Conservation (phyloP, 306 rosid species). For the Astragalus glycyphyllos region DNA sequence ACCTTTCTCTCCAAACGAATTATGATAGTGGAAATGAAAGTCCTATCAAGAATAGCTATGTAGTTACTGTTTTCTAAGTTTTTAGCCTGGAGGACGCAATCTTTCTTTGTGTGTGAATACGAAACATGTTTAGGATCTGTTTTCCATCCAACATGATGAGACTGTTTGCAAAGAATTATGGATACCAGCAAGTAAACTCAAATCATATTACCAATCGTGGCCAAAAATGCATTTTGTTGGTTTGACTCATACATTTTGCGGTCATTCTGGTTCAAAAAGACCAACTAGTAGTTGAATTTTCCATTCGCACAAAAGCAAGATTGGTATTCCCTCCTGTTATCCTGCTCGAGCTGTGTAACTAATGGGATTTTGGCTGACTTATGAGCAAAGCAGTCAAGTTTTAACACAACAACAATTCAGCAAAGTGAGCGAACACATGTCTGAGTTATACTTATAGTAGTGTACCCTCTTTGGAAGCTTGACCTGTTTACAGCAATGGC, state of each 20-base stretch:
- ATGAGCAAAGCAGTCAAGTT: neutral
- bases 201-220: neutral
- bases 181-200: conserved; percentile 2
- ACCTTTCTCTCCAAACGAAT: conserved; percentile 19
- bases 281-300: neutral
- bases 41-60: conserved; percentile 10
- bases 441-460: no score
- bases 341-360: neutral
- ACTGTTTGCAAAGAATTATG: conserved; percentile 2
- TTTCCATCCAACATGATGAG: neutral
- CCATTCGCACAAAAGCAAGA: neutral
- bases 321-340: neutral
- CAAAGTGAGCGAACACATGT: no score
- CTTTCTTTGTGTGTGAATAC: neutral
- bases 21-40: conserved; percentile 18
- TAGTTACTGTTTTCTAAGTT: neutral
- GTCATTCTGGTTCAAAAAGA: neutral
- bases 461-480: no score
- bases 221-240: neutral
- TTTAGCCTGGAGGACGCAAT: neutral
- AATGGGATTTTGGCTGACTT: neutral
- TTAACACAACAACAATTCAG: no score
- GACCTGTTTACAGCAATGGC: no score
- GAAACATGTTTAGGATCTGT: conserved; percentile 12
- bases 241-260: neutral